Percentiles rank a stretch among this genome's conserved stretches.
phyloP scores from a whole-genome alignment of 2,329 filamentous ascomycete species.

The Pseudogymnoascus sp. region DNA sequence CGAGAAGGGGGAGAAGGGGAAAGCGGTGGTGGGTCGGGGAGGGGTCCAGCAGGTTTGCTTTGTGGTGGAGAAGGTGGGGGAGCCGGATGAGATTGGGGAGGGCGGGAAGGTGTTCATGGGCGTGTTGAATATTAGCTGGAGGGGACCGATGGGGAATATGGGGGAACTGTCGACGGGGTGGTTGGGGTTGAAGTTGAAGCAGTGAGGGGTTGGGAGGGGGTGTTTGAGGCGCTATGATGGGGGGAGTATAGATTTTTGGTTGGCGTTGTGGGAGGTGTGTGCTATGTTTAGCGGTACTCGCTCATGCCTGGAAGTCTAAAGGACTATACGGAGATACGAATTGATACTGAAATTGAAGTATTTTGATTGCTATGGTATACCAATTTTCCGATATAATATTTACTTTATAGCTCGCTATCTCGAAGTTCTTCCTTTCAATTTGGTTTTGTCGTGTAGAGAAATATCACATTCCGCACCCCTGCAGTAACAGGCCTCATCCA shows the following conservation, averaged over 20 bases:
- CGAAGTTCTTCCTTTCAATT: neutral
- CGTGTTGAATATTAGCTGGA: conserved; percentile 80
- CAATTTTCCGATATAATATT: neutral
- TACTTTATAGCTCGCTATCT: neutral
- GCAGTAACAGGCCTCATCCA: neutral
- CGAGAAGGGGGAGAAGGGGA: conserved; percentile 44
- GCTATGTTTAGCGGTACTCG: neutral
- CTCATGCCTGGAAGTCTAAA: neutral
- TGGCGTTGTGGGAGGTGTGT: neutral
- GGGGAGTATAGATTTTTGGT: neutral
- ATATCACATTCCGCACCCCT: neutral
- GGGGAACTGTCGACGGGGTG: conserved; percentile 85
- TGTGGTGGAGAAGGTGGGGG: conserved; percentile 41
- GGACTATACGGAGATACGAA: neutral
- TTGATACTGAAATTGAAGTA: neutral
- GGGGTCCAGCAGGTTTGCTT: conserved; percentile 64
- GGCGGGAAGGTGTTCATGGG: conserved; percentile 63
- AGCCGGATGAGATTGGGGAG: conserved; percentile 28
- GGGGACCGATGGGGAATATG: conserved; percentile 80
- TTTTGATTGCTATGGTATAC: neutral
- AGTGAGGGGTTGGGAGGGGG: neutral
- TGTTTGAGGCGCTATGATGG: conserved; percentile 1
- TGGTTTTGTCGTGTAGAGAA: neutral
- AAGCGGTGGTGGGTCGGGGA: conserved; percentile 54
- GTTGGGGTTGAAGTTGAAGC: conserved; percentile 48